phyloP scores from a whole-genome alignment of 371 early-diverging fungal species.

The Paraphysoderma sedebokerense region DNA sequence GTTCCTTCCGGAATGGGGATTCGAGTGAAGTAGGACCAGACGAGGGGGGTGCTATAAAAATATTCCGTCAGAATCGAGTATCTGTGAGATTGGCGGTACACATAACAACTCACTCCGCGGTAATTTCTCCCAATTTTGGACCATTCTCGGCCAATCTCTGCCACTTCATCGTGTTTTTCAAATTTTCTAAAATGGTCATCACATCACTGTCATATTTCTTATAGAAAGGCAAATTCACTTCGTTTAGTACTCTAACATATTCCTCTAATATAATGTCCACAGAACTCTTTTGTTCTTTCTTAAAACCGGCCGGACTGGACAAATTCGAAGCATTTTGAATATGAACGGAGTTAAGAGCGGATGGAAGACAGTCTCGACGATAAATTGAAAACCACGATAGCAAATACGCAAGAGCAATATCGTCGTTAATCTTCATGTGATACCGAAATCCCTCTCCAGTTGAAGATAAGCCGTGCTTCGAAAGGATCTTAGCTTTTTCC shows the following conservation, averaged over 20 bases:
- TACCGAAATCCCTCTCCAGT: no score
- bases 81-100: not conserved
- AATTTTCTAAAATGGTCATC: slow-evolving; percentile 45
- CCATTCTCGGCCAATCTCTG: slow-evolving; percentile 60
- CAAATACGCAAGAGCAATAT: no score
- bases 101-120: slow-evolving; percentile 4
- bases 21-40: slow-evolving; percentile 84
- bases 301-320: no score
- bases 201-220: slow-evolving; percentile 67
- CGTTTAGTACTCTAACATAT: slow-evolving; percentile 38
- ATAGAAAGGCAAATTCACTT: slow-evolving; percentile 68
- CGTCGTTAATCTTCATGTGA: no score
- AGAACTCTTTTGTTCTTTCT: no score
- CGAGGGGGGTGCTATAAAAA: slow-evolving; percentile 46
- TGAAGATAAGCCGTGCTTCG: no score
- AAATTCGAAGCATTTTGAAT: slow-evolving; percentile 10
- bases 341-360: no score
- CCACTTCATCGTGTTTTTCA: slow-evolving; percentile 59
- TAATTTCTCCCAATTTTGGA: slow-evolving; percentile 32
- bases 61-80: not conserved
- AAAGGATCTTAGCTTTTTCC: no score
- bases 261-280: slow-evolving; percentile 7
- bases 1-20: no score
- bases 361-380: no score
- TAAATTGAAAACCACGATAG: no score